A percentile compares a stretch with the other conserved stretches of the same genome.
phyloP scores from a whole-genome alignment of 148 eudicot genomes.

The Vaccinium myrtillus region DNA sequence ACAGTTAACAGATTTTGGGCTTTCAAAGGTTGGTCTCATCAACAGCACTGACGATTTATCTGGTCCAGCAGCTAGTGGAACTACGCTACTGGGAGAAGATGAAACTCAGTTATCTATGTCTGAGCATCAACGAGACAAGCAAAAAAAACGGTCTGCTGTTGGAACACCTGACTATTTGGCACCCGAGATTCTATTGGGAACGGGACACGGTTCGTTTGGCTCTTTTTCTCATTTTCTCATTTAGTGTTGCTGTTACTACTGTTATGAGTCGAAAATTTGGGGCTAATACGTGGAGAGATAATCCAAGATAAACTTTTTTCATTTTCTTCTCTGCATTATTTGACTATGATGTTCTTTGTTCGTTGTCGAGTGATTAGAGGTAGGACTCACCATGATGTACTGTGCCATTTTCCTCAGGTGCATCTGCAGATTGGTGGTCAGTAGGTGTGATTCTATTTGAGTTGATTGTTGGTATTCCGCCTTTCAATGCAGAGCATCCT shows the following conservation, averaged over 20 bases:
- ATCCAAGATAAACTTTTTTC: not conserved
- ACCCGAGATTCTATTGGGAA: conserved; percentile 97
- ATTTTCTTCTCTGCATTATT: not conserved
- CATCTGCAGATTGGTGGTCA: conserved; percentile 99
- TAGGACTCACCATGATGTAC: not conserved
- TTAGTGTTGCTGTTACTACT: conserved; percentile 2
- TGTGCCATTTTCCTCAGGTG: conserved; percentile 44
- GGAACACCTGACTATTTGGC: conserved; percentile 99
- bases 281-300: conserved; percentile 1
- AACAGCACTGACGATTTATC: conserved; percentile 98
- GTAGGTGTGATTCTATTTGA: conserved; percentile 96
- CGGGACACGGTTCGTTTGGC: conserved; percentile 85
- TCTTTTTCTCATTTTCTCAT: conserved; percentile 1
- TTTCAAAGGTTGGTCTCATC: conserved; percentile 99
- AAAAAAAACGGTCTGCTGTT: conserved; percentile 92
- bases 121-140: conserved; percentile 67
- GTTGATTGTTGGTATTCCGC: conserved; percentile 95
- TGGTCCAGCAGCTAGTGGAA: conserved; percentile 80
- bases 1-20: conserved; percentile 99
- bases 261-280: not conserved
- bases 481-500: conserved; percentile 99
- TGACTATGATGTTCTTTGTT: not conserved
- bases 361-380: not conserved
- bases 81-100: conserved; percentile 66
- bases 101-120: conserved; percentile 59